These are phyloP conservation scores for Eucalyptus tenuipes DNA, from an alignment of 345 rosid species.

Conservation along the genomic window DNA sequence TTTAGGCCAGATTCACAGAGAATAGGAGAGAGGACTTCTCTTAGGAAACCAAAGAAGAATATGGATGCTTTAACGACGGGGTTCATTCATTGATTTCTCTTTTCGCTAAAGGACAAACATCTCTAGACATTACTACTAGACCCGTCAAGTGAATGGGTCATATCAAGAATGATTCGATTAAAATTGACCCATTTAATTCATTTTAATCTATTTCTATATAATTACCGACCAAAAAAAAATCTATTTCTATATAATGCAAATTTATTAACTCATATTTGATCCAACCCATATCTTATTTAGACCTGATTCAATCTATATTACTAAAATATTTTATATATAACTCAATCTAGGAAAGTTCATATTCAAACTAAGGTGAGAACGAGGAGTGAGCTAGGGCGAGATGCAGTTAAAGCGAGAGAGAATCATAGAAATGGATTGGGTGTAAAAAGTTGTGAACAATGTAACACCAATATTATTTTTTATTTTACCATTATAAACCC, in stretches of 20 bases:
- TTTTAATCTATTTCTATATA: accelerated
- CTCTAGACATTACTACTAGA: not conserved
- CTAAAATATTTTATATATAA: too few species aligned
- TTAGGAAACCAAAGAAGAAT: not conserved
- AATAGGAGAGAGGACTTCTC: not conserved
- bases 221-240: too few species aligned
- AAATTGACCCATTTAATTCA: accelerated
- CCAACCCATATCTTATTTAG: accelerated
- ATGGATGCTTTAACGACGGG: not conserved
- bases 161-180: accelerated
- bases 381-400: not conserved
- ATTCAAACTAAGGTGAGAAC: too few species aligned
- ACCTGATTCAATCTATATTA: accelerated
- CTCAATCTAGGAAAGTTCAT: too few species aligned
- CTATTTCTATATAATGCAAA: accelerated
- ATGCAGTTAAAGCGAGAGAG: too few species aligned
- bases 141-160: not conserved
- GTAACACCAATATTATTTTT: not conserved
- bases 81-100: not conserved
- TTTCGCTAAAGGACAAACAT: not conserved
- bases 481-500: not conserved
- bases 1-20: not conserved
- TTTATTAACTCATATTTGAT: accelerated
- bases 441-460: too few species aligned
- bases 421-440: accelerated